phyloP scores from a whole-genome alignment of 495 filamentous ascomycete species.

The Neurospora sublineolata region DNA sequence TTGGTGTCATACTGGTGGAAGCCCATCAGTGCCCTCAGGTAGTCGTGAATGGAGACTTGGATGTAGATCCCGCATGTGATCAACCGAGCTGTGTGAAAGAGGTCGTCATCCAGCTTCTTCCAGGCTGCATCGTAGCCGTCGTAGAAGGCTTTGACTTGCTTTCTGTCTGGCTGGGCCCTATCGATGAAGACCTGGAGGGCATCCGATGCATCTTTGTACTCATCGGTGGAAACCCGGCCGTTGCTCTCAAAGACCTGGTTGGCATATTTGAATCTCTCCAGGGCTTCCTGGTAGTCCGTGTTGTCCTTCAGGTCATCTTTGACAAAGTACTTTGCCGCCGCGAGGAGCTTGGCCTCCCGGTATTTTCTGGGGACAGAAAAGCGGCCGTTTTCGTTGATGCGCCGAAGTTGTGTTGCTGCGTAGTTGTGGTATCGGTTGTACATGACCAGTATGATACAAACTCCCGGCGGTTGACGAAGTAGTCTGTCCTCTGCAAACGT shows the following conservation, averaged over 20 bases:
- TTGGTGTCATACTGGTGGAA: slow-evolving; percentile 64
- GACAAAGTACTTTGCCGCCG: neutral
- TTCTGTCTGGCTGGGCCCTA: neutral
- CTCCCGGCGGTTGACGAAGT: slow-evolving; percentile 64
- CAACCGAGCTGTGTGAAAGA: slow-evolving; percentile 69
- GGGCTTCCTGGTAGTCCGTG: neutral
- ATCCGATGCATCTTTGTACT: neutral
- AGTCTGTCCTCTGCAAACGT: slow-evolving; percentile 60
- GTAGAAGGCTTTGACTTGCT: slow-evolving; percentile 1
- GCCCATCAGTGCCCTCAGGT: slow-evolving; percentile 69
- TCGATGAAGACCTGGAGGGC: neutral
- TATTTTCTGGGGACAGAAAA: slow-evolving; percentile 47
- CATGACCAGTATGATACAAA: slow-evolving; percentile 57
- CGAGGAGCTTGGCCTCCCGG: slow-evolving; percentile 41
- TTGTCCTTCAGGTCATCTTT: neutral
- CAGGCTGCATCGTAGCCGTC: slow-evolving; percentile 3
- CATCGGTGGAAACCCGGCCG: neutral
- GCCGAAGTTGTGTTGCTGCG: slow-evolving; percentile 46
- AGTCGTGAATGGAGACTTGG: slow-evolving; percentile 69
- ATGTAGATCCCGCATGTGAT: slow-evolving; percentile 72
- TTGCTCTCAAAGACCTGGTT: neutral
- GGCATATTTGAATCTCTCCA: neutral
- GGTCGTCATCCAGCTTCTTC: slow-evolving; percentile 59
- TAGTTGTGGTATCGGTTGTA: slow-evolving; percentile 70
- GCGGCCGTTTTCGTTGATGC: slow-evolving; percentile 62